Conservation (phyloP, 1,284 basidiomycete genomes). For the Trichosporon asahii region DNA sequence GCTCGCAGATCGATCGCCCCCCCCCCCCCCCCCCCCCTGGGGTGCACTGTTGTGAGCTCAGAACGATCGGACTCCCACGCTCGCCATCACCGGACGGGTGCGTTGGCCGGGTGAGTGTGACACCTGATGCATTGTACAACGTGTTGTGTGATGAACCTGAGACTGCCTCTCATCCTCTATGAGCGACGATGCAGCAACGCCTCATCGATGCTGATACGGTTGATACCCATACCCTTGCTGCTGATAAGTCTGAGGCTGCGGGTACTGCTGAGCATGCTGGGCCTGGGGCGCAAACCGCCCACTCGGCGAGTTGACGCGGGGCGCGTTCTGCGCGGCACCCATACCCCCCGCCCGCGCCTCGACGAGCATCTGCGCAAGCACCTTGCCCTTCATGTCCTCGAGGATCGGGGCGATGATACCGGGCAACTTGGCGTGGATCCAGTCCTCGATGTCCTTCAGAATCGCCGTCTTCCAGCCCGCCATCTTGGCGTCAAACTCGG, state of each 20-base stretch:
- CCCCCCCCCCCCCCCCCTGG: too few species aligned
- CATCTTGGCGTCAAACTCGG: slow-evolving; percentile 1
- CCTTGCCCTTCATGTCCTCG: neutral
- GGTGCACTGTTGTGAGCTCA: too few species aligned
- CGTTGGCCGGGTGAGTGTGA: too few species aligned
- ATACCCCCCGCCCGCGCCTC: neutral
- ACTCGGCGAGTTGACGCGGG: neutral
- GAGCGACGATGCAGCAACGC: too few species aligned
- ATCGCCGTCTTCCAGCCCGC: neutral
- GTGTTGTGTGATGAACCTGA: too few species aligned
- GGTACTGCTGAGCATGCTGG: too few species aligned
- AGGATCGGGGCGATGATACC: neutral
- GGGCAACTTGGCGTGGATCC: neutral
- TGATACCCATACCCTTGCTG: neutral
- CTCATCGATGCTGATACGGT: neutral
- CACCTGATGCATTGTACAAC: too few species aligned
- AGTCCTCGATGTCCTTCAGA: neutral
- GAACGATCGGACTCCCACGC: too few species aligned
- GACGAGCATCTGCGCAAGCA: neutral
- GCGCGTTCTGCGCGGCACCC: neutral
- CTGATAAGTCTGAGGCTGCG: too few species aligned
- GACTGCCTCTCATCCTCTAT: too few species aligned
- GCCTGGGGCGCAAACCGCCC: neutral
- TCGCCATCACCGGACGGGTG: too few species aligned
- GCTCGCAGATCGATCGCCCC: too few species aligned